Evolutionary conservation across 2,329 filamentous ascomycete species (phyloP).

Genomic region (Eurotiales sp.): DNA sequence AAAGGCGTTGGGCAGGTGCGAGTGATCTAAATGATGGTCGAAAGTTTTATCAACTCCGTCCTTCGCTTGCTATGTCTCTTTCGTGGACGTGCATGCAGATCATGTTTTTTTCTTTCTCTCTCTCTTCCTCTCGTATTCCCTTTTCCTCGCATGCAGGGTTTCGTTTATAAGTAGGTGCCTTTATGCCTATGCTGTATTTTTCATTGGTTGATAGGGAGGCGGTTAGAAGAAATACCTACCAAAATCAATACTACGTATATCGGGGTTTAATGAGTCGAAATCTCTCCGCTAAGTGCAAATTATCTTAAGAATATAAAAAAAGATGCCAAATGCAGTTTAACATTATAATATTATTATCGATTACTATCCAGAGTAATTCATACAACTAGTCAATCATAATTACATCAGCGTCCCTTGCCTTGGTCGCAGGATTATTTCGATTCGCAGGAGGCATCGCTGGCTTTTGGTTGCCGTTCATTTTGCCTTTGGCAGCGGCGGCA

Average conservation of each 20-base stretch:
- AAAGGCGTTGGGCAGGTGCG: not conserved
- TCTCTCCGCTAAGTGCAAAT: no score
- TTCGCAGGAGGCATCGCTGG: slow-evolving; percentile 6
- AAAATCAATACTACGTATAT: no score
- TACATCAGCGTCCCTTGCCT: slow-evolving; percentile 24
- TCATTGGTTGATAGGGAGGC: not conserved
- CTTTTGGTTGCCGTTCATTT: slow-evolving; percentile 4
- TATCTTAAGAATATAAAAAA: not conserved
- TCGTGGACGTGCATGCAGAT: not conserved
- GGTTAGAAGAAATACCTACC: not conserved
- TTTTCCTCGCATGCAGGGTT: not conserved
- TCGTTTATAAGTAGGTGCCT: not conserved
- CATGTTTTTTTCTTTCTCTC: not conserved
- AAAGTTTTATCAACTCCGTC: not conserved
- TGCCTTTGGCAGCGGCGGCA: no score
- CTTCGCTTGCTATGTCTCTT: not conserved
- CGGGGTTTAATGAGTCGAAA: no score
- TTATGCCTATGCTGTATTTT: not conserved
- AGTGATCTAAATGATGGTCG: not conserved
- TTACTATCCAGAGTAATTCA: slow-evolving; percentile 12
- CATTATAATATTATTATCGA: slow-evolving; percentile 9
- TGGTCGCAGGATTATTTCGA: slow-evolving; percentile 16
- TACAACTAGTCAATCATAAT: slow-evolving; percentile 35
- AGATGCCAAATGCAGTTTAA: not conserved
- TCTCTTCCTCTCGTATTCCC: not conserved